Evolutionary conservation across 345 rosid genomes (phyloP).

Genomic region (Gossypium bickii): DNA sequence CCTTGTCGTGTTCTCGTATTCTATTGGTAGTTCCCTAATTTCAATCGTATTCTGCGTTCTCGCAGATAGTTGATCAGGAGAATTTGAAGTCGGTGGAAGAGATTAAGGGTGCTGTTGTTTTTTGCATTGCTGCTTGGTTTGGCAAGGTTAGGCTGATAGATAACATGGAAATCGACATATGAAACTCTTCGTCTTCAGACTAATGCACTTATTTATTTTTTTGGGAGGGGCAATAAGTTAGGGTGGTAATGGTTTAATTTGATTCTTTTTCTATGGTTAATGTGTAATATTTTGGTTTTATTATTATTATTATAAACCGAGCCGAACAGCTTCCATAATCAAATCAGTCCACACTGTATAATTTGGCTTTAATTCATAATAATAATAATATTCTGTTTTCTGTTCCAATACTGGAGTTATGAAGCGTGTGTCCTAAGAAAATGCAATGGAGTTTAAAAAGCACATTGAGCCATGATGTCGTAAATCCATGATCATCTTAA

Average conservation of each 20-base stretch:
- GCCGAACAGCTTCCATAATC: neutral
- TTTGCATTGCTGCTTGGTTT: slow-evolving; percentile 79
- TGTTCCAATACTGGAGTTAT: no score
- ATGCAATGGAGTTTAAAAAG: no score
- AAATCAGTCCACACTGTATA: neutral
- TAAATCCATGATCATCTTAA: no score
- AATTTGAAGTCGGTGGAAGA: slow-evolving; percentile 53
- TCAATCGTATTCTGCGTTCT: neutral
- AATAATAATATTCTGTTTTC: no score
- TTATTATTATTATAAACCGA: neutral
- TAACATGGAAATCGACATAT: slow-evolving; percentile 58
- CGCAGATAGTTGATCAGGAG: slow-evolving; percentile 69
- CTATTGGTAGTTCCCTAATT: no score
- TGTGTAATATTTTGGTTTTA: no score
- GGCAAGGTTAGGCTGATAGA: slow-evolving; percentile 82
- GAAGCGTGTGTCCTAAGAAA: no score
- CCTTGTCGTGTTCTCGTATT: no score
- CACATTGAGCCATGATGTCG: no score
- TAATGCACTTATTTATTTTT: neutral
- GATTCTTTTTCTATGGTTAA: no score
- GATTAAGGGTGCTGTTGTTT: slow-evolving; percentile 51
- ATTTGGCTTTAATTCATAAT: no score
- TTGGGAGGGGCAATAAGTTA: neutral
- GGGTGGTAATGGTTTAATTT: neutral
- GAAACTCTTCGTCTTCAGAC: neutral